These are phyloP conservation scores for Delitschia confertaspora DNA, from an alignment of 495 filamentous ascomycete species.

Conservation along the genomic window DNA sequence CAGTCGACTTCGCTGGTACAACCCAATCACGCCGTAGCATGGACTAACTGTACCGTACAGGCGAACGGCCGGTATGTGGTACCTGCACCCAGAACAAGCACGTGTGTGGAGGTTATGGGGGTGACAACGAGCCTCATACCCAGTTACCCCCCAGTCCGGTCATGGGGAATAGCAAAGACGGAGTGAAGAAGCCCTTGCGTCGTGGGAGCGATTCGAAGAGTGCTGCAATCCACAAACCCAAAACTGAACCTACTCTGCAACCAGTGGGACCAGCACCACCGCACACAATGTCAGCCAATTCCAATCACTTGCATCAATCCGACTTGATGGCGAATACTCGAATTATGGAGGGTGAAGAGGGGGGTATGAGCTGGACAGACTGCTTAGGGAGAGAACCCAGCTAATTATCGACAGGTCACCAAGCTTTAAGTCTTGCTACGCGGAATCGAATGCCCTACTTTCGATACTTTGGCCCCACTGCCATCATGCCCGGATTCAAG, in stretches of 20 bases:
- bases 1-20: constrained; percentile 38
- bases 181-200: constrained; percentile 4
- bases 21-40: too few species aligned
- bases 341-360: constrained; percentile 1
- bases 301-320: constrained; percentile 2
- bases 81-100: constrained; percentile 35
- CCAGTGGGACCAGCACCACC: constrained; percentile 12
- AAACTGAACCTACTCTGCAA: constrained; percentile 6
- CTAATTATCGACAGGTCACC: constrained; percentile 33
- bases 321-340: constrained; percentile 12
- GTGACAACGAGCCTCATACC: constrained; percentile 12
- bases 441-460: constrained; percentile 76
- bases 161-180: constrained; percentile 8
- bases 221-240: constrained; percentile 6
- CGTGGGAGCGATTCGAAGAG: constrained; percentile 10
- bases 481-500: constrained; percentile 86
- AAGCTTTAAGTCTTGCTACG: constrained; percentile 26
- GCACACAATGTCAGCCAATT: constrained; percentile 7
- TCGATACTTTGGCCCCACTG: constrained; percentile 78
- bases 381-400: constrained; percentile 37
- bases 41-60: constrained; percentile 8
- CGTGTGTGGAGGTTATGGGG: constrained; percentile 32
- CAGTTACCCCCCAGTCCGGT: constrained; percentile 3
- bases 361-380: too few species aligned
- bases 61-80: constrained; percentile 33